Conservation (phyloP, 305 asterid species). For the Fraxinus floribunda region DNA sequence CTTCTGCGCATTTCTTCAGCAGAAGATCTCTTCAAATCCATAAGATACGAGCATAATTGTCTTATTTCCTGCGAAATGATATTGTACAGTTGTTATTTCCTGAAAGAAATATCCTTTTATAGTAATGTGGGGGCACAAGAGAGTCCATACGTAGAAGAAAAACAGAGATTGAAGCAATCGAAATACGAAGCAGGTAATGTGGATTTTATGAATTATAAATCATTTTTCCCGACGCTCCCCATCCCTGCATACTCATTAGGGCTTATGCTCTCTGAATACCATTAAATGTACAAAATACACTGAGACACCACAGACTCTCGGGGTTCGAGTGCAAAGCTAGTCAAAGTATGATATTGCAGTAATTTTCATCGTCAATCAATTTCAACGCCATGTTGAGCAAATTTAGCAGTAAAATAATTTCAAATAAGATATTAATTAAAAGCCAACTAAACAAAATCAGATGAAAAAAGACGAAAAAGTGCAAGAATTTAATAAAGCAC, state of each 20-base stretch:
- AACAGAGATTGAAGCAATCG: slow-evolving; percentile 7
- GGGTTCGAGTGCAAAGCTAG: not conserved
- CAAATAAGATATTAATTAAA: not conserved
- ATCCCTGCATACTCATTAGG: not conserved
- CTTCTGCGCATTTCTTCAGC: slow-evolving; percentile 99
- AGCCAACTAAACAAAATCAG: not conserved
- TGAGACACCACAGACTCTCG: not conserved
- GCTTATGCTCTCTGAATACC: not conserved
- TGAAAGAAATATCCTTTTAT: slow-evolving; percentile 6
- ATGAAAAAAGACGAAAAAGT: not conserved
- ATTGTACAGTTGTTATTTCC: slow-evolving; percentile 20
- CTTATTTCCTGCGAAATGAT: slow-evolving; percentile 74
- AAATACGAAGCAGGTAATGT: not conserved
- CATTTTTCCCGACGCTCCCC: not conserved
- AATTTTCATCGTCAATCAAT: not conserved
- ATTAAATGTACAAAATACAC: not conserved
- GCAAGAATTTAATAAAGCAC: not conserved
- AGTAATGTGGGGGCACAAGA: not conserved
- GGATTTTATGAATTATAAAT: not conserved
- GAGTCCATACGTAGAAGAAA: slow-evolving; percentile 5
- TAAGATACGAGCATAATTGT: slow-evolving; percentile 82
- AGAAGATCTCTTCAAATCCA: slow-evolving; percentile 94
- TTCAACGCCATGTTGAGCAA: not conserved
- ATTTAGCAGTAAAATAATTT: not conserved
- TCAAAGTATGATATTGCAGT: not conserved